These are phyloP conservation scores for Rhizophagus prolifer DNA, from an alignment of 192 early-diverging fungal species.

Conservation along the genomic window DNA sequence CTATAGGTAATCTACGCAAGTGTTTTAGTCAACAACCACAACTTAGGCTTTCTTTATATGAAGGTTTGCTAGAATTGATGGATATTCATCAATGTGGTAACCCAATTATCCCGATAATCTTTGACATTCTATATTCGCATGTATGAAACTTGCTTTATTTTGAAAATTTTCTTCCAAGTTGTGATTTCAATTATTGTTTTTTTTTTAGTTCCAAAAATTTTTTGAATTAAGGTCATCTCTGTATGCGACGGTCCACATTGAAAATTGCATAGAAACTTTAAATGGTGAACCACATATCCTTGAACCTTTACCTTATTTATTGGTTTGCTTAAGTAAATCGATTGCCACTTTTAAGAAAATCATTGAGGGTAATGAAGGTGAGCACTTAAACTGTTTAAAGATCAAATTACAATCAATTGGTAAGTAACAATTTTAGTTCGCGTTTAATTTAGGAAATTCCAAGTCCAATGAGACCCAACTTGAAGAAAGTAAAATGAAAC, in stretches of 20 bases:
- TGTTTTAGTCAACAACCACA: conserved; percentile 70
- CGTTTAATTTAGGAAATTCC: neutral
- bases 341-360: conserved; percentile 5
- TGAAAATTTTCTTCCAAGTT: neutral
- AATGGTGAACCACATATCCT: conserved; percentile 39
- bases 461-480: conserved; percentile 30
- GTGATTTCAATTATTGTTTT: neutral
- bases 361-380: conserved; percentile 15
- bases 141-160: conserved; percentile 27
- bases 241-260: conserved; percentile 34
- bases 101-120: conserved; percentile 47
- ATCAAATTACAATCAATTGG: neutral
- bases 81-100: conserved; percentile 36
- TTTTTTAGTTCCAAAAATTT: conserved; percentile 22
- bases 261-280: conserved; percentile 38
- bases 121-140: conserved; percentile 52
- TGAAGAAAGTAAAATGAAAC: conserved; percentile 25
- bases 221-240: conserved; percentile 28
- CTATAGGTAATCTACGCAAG: conserved; percentile 60
- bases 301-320: conserved; percentile 53
- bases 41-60: conserved; percentile 56
- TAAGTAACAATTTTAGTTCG: neutral
- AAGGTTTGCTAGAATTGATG: conserved; percentile 51
- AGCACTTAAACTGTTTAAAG: neutral
- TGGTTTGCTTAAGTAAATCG: conserved; percentile 35